phyloP scores from a whole-genome alignment of 2,329 filamentous ascomycete genomes.

The Colletotrichum noveboracense region DNA sequence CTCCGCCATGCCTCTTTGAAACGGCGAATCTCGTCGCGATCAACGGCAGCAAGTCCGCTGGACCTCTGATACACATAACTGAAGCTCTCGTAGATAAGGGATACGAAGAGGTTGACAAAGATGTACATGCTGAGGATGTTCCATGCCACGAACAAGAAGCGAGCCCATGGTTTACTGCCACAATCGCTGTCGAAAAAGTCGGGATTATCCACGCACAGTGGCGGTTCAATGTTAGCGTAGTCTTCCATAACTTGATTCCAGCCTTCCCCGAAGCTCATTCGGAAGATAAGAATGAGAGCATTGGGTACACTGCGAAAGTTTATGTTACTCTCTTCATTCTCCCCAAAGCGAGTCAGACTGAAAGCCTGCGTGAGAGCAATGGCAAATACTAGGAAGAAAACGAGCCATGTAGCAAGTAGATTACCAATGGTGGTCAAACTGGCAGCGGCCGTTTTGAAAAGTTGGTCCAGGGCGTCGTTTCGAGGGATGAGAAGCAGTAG shows the following conservation, averaged over 20 bases:
- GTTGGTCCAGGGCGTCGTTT: slow-evolving; percentile 95
- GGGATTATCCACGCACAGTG: slow-evolving; percentile 75
- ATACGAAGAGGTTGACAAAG: slow-evolving; percentile 97
- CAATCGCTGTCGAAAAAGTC: slow-evolving; percentile 91
- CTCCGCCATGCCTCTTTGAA: slow-evolving; percentile 99
- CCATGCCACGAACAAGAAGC: slow-evolving; percentile 91
- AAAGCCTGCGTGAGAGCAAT: slow-evolving; percentile 97
- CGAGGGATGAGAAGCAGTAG: slow-evolving; percentile 90
- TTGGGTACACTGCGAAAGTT: slow-evolving; percentile 96
- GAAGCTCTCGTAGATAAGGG: slow-evolving; percentile 98
- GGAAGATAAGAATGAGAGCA: slow-evolving; percentile 89
- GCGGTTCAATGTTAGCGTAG: slow-evolving; percentile 79
- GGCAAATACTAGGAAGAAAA: slow-evolving; percentile 94
- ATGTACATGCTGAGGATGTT: slow-evolving; percentile 99
- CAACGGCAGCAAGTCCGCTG: slow-evolving; percentile 88
- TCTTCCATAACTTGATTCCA: slow-evolving; percentile 99
- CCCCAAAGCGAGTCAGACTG: slow-evolving; percentile 87
- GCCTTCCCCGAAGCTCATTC: slow-evolving; percentile 91
- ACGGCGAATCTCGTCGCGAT: slow-evolving; percentile 89
- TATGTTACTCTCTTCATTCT: slow-evolving; percentile 74
- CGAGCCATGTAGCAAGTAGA: slow-evolving; percentile 93
- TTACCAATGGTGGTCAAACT: slow-evolving; percentile 91
- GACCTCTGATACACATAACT: slow-evolving; percentile 98
- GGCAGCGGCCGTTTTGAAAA: slow-evolving; percentile 98
- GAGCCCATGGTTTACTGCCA: slow-evolving; percentile 87